Conservation (phyloP, 768 basidiomycete genomes). For the Russula foetens region DNA sequence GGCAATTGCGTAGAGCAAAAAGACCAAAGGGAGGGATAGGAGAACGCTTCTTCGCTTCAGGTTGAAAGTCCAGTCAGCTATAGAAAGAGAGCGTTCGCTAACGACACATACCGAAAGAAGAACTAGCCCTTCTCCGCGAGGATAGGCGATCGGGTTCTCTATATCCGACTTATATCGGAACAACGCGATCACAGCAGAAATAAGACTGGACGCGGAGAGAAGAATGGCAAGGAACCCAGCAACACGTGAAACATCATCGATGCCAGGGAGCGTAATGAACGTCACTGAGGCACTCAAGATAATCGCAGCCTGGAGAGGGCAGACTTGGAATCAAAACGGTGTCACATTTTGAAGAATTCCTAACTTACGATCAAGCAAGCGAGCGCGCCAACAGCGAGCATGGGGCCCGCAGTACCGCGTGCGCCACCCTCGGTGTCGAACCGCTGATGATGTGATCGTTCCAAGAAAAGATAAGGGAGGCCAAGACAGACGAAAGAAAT, state of each 20-base stretch:
- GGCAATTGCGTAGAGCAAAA: conserved; percentile 61
- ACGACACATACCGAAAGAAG: conserved; percentile 36
- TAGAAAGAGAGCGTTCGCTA: conserved; percentile 1
- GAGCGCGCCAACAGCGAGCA: conserved; percentile 58
- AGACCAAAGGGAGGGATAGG: conserved; percentile 65
- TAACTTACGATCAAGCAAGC: conserved; percentile 27
- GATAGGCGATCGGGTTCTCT: conserved; percentile 39
- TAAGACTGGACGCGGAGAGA: conserved; percentile 62
- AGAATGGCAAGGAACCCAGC: conserved; percentile 61
- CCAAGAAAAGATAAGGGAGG: conserved; percentile 68
- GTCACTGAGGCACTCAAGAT: conserved; percentile 77
- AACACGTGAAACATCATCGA: conserved; percentile 55
- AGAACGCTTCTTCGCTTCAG: conserved; percentile 51
- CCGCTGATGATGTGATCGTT: conserved; percentile 40
- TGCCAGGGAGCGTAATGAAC: conserved; percentile 67
- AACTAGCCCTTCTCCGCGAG: conserved; percentile 49
- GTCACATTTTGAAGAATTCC: not conserved
- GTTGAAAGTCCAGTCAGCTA: conserved; percentile 8
- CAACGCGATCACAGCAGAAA: conserved; percentile 58
- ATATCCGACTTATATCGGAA: conserved; percentile 64
- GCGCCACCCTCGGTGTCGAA: conserved; percentile 55
- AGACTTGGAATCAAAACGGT: conserved; percentile 5
- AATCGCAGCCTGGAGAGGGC: conserved; percentile 55
- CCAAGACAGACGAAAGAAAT: conserved; percentile 63
- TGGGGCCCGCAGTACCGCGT: conserved; percentile 38